Conservation (phyloP, 441 rosid genomes). For the Capsella rubella region DNA sequence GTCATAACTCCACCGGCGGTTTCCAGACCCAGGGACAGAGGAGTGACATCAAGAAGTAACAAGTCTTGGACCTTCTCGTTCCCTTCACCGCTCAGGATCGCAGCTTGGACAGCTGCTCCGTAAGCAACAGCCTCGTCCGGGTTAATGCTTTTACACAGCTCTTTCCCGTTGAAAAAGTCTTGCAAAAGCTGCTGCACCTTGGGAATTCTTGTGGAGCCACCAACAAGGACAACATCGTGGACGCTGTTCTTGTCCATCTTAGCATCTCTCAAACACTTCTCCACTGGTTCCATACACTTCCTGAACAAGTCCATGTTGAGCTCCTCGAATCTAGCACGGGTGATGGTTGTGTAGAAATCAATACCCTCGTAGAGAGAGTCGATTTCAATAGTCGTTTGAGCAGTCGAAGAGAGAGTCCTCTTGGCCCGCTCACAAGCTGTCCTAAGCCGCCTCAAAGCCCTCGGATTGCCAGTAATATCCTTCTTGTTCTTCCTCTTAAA, state of each 20-base stretch:
- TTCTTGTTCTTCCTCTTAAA: conserved; percentile 70
- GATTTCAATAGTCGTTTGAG: conserved; percentile 60
- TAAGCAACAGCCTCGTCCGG: conserved; percentile 75
- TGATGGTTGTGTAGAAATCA: conserved; percentile 62
- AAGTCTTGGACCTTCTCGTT: conserved; percentile 75
- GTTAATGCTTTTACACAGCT: conserved; percentile 68
- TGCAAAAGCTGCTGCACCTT: conserved; percentile 71
- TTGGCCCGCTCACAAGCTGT: conserved; percentile 65
- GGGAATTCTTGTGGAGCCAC: conserved; percentile 70
- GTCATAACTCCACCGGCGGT: conserved; percentile 63
- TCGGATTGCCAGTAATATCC: conserved; percentile 63
- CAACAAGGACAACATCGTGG: conserved; percentile 71
- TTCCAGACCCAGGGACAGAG: conserved; percentile 56
- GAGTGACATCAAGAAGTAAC: conserved; percentile 67
- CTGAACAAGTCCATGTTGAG: conserved; percentile 69
- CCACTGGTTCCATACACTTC: conserved; percentile 73
- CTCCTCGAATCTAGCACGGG: conserved; percentile 71
- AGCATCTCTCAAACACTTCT: conserved; percentile 72
- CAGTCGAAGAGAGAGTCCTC: conserved; percentile 63
- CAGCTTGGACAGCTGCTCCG: conserved; percentile 68
- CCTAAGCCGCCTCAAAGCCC: conserved; percentile 69
- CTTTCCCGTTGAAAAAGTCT: conserved; percentile 69
- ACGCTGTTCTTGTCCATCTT: conserved; percentile 66
- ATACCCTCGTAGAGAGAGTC: conserved; percentile 68
- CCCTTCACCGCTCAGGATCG: conserved; percentile 66